Base-by-base conservation (phyloP, 2,329 filamentous ascomycete species). In the Ascosphaera apis region DNA sequence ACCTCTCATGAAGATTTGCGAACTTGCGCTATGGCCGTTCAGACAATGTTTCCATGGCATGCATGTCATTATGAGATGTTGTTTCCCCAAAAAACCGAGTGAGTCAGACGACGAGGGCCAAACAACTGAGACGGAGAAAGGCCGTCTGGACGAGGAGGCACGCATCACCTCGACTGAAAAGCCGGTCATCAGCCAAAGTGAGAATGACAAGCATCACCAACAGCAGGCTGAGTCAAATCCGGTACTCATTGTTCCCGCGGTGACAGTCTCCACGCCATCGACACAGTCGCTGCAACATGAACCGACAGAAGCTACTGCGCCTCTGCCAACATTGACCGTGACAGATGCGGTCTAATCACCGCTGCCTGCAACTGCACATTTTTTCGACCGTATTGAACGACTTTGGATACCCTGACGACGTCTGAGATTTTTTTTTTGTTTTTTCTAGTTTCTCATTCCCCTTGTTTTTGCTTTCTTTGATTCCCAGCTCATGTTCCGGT, bases 1-100 rank as follows among this genome's bases (percentile, higher is more conserved):
- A 12, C 60, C 60, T 2, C 31, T 60, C 15, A 40, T 43, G 31
- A 54, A 49, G 32, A 50, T 31, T 2, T 38, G 52, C 33, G 42
- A 42, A 3, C 37, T 48, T 17, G 40, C 52, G 16, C 52, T 50
- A 36, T 41, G 43, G 15, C 51, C 51, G 3, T 31, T 58, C 19
- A 43, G 43, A 11, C 48, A 45, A 34, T 44, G 45, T 2, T 44
- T 44, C 9, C 45, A 44, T 35, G 40, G 46, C 23, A 33, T 39
- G 12, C 16, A 37, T 45, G 12, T 43, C 44, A 28, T 46, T 36
- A 19, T 50, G 3, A 42, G 43, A 15, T 50, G 52, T 6, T 41
- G 48, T 18, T 39, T 40, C 23, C 46, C 43, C 13, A 47, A 46
- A 2, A 15, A 43, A 8, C 36, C 47, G 5, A 40, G 38, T 3